Base-by-base conservation (phyloP, 2,329 filamentous ascomycete species). In the Paraphoma sp. region DNA sequence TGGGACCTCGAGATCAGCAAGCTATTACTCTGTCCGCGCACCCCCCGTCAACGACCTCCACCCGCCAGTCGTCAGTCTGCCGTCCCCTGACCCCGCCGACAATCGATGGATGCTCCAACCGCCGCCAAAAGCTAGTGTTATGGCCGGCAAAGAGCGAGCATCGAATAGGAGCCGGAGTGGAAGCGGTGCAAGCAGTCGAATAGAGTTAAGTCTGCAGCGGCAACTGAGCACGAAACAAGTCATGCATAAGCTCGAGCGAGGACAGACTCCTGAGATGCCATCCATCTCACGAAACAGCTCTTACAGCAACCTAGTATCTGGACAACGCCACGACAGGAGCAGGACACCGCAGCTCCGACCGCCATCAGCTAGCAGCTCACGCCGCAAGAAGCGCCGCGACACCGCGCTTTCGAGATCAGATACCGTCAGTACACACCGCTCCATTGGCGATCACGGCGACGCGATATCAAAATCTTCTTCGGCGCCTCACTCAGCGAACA, bases 51-150 rank as follows among this genome's bases (percentile, higher is more conserved):
- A 96, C 77, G 91, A 96, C 59, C 86, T 93, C 56, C 91, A 96
- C 72, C 91, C 92, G 5, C 92, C 92, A 2, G 89, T 96, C 49
- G 90, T 95, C 58, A 92, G 86, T 75, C 91, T 87, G 77, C 89
- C 86, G 54, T 90, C 88, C 12, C 84, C 82, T 38, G 87, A 86
- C 72, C 87, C 81, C 70, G 87, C 87, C 52, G 92, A 91, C 57
- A 89, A 90, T 52, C 85, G 84, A 70, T 97, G 93, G 93, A 97
- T 97, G 93, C 81, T 96, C 49, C 92, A 96, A 71, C 93, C 93
- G 2, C 92, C 93, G 1, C 93, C 93, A n/a, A 86, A 89, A 33
- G 92, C 93, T 54, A 93, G 89, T 74, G 83, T 97, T 57, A 97
- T 97, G 93, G 90, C 90, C 62, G 93, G 93, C 63, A 95, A 93